These are phyloP conservation scores for Rhizopus sp. DNA, from an alignment of 371 early-diverging fungal genomes.

Conservation along the genomic window DNA sequence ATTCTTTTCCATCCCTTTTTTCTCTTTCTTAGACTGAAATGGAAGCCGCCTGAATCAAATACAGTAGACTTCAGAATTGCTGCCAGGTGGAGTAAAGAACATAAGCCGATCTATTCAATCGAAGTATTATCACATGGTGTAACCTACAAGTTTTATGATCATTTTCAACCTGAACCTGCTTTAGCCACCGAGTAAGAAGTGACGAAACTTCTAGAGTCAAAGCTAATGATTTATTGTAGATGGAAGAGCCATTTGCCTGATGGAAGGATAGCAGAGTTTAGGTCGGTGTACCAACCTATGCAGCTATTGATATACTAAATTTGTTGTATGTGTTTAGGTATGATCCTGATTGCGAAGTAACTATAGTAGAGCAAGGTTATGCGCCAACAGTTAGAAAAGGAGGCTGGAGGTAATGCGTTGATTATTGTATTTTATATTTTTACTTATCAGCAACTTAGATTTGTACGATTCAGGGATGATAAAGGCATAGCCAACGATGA, in stretches of 20 bases:
- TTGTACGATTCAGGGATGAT: constrained; percentile 70
- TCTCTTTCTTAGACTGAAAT: constrained; percentile 69
- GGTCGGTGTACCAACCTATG: constrained; percentile 26
- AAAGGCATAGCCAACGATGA: constrained; percentile 73
- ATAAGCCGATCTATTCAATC: constrained; percentile 66
- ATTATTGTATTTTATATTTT: background rate
- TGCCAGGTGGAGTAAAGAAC: constrained; percentile 61
- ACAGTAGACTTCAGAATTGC: constrained; percentile 82
- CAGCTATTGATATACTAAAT: background rate
- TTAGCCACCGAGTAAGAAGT: constrained; percentile 53
- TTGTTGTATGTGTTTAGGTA: constrained; percentile 31
- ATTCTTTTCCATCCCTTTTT: no score
- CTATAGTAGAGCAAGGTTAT: constrained; percentile 64
- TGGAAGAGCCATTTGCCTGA: constrained; percentile 70
- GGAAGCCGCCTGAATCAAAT: constrained; percentile 88
- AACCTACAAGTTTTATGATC: constrained; percentile 61
- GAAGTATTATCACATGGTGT: constrained; percentile 57
- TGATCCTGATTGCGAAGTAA: constrained; percentile 59
- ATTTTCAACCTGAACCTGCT: constrained; percentile 64
- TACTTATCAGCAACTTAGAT: constrained; percentile 26
- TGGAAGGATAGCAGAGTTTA: constrained; percentile 63
- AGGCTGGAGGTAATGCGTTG: constrained; percentile 55
- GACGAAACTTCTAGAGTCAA: background rate
- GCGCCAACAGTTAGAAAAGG: constrained; percentile 59
- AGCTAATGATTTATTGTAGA: constrained; percentile 27